Conservation (phyloP, 2,329 filamentous ascomycete species). For the Trichoderma sp. region DNA sequence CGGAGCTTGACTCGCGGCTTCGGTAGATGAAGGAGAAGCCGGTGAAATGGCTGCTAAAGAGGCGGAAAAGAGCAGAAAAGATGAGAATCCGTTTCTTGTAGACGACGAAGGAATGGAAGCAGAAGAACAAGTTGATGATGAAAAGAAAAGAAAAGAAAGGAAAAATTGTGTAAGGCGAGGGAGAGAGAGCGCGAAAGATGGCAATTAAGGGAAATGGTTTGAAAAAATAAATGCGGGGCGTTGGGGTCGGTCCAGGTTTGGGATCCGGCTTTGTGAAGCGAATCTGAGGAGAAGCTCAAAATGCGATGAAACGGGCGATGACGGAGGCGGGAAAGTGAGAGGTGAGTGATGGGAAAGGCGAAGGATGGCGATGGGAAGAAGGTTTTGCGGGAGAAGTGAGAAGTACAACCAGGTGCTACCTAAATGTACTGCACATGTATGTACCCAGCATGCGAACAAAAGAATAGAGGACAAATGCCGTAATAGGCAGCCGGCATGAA, state of each 20-base stretch:
- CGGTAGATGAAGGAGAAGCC: constrained; percentile 13
- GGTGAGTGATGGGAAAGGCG: not conserved
- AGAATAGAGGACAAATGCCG: no score
- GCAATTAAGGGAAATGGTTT: not conserved
- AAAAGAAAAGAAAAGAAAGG: not conserved
- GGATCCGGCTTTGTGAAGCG: not conserved
- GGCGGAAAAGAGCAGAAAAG: not conserved
- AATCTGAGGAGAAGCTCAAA: constrained; percentile 3
- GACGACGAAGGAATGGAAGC: not conserved
- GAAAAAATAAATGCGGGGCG: constrained; percentile 17
- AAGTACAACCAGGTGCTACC: no score
- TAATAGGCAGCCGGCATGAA: no score
- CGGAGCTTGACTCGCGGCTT: constrained; percentile 10
- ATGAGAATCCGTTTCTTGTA: not conserved
- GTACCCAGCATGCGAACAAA: not conserved
- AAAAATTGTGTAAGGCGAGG: not conserved
- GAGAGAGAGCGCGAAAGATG: not conserved
- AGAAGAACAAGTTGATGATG: not conserved
- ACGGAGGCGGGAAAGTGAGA: not conserved
- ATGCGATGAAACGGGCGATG: not conserved
- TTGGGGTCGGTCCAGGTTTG: constrained; percentile 5
- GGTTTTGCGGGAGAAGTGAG: no score
- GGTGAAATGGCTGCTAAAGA: constrained; percentile 7
- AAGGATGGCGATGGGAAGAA: not conserved
- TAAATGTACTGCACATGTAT: no score